Evolutionary conservation across 2,329 filamentous ascomycete genomes (phyloP).

Genomic region (Tolypocladium paradoxum): DNA sequence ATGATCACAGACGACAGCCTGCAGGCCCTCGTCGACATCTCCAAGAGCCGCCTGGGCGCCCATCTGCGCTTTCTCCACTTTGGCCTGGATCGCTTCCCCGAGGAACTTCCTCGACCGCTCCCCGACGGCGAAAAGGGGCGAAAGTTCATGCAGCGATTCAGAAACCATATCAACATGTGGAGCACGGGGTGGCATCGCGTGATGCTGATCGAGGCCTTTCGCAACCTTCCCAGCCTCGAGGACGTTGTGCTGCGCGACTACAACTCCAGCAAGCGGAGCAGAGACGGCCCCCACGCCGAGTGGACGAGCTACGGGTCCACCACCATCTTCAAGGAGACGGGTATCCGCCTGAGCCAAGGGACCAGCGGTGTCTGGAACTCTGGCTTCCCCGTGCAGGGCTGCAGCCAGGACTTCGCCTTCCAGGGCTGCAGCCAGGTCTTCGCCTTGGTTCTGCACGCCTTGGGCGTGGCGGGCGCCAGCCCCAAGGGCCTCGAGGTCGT

Average conservation of each 20-base stretch:
- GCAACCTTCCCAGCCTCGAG: constrained; percentile 40
- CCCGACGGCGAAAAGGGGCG: constrained; percentile 5
- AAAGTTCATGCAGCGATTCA: constrained; percentile 9
- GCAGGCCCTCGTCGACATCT: constrained; percentile 40
- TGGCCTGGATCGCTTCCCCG: constrained; percentile 15
- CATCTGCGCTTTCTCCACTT: constrained; percentile 26
- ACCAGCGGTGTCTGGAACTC: constrained; percentile 3
- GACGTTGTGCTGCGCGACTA: constrained; percentile 51
- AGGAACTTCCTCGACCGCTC: constrained; percentile 1
- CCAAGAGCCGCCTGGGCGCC: constrained; percentile 30
- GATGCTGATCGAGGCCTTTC: constrained; percentile 47
- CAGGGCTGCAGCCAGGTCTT: constrained; percentile 26
- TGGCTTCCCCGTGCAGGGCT: constrained; percentile 8
- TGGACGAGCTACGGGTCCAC: constrained; percentile 47
- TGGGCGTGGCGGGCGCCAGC: constrained; percentile 26
- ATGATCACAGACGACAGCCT: constrained; percentile 49
- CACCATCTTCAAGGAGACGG: constrained; percentile 25
- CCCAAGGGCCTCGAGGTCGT: constrained; percentile 38
- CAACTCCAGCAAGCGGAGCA: constrained; percentile 33
- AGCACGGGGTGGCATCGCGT: constrained; percentile 35
- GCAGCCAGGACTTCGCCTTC: constrained; percentile 3
- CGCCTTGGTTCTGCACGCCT: constrained; percentile 26
- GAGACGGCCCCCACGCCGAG: constrained; percentile 29
- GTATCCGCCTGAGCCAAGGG: constrained; percentile 9
- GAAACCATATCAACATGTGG: constrained; percentile 19